These are phyloP conservation scores for Blumeria hordei DNA, from an alignment of 2,329 filamentous ascomycete species.

Conservation along the genomic window DNA sequence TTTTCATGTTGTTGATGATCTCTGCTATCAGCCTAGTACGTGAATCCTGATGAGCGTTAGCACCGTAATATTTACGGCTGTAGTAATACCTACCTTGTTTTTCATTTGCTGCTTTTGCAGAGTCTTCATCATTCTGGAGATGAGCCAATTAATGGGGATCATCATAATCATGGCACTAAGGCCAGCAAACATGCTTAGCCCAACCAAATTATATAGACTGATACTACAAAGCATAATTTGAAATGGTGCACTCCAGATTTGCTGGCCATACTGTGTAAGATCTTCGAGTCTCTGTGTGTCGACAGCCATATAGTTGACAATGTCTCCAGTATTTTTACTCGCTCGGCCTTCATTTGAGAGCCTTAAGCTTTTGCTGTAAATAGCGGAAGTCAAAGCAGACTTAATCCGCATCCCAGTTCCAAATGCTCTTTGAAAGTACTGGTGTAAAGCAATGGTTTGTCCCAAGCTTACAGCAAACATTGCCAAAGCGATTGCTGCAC, in stretches of 20 bases:
- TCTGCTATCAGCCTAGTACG: conserved; percentile 86
- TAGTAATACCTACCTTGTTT: conserved; percentile 38
- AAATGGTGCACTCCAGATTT: conserved; percentile 90
- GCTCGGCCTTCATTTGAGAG: conserved; percentile 84
- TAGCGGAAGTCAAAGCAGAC: conserved; percentile 65
- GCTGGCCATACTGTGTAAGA: conserved; percentile 81
- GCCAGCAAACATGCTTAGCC: conserved; percentile 84
- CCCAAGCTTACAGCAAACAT: conserved; percentile 78
- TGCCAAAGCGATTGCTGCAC: conserved; percentile 63
- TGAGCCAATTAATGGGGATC: conserved; percentile 86
- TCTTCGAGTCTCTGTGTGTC: conserved; percentile 91
- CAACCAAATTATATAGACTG: conserved; percentile 85
- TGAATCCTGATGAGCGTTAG: conserved; percentile 28
- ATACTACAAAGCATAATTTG: conserved; percentile 92
- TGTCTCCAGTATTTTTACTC: conserved; percentile 80
- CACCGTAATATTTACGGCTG: neutral
- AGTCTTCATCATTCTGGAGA: conserved; percentile 80
- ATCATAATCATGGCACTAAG: conserved; percentile 90
- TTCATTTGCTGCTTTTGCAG: conserved; percentile 96
- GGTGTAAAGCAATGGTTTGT: conserved; percentile 79
- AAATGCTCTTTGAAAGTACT: conserved; percentile 92
- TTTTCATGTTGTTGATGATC: conserved; percentile 99
- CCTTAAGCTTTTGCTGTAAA: conserved; percentile 75
- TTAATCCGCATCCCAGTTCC: conserved; percentile 95
- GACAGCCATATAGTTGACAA: conserved; percentile 98